These are phyloP conservation scores for Oryza brachyantha DNA, from an alignment of 176 grass and related monocot genomes.

Conservation along the genomic window DNA sequence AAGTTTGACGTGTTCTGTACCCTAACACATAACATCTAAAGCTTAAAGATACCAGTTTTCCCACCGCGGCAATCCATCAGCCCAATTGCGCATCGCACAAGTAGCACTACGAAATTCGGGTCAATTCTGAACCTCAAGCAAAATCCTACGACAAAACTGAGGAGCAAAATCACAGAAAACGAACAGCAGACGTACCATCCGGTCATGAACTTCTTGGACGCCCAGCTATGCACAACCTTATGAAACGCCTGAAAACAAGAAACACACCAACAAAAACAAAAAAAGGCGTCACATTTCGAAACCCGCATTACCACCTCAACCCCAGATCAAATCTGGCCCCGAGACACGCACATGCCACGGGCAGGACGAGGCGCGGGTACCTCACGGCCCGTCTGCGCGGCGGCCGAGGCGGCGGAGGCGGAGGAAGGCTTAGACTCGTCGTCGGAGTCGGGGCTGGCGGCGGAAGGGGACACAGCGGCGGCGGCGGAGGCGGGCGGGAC, in stretches of 20 bases:
- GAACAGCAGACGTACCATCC: slow-evolving; percentile 48
- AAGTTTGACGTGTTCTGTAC: background rate
- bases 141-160: background rate
- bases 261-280: too few relatives aligned
- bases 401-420: slow-evolving; percentile 30
- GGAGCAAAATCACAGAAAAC: background rate
- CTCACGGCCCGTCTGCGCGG: slow-evolving; percentile 57
- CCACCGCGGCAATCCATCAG: background rate
- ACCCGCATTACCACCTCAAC: background rate
- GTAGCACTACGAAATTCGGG: background rate
- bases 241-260: slow-evolving; percentile 55
- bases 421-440: slow-evolving; percentile 50
- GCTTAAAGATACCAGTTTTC: slow-evolving; percentile 2
- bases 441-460: slow-evolving; percentile 19
- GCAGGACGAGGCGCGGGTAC: slow-evolving; percentile 3
- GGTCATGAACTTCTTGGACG: slow-evolving; percentile 90
- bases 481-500: slow-evolving; percentile 31
- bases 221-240: slow-evolving; percentile 76
- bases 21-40: background rate
- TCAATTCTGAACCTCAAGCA: background rate
- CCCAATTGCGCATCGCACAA: background rate
- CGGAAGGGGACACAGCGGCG: slow-evolving; percentile 7
- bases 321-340: slow-evolving; percentile 32
- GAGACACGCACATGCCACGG: background rate
- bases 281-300: slow-evolving; percentile 33